Evolutionary conservation across 345 rosid genomes (phyloP), one percentile per base, ranked within the genome.

Genomic region (Erysimum cheiranthoides): DNA sequence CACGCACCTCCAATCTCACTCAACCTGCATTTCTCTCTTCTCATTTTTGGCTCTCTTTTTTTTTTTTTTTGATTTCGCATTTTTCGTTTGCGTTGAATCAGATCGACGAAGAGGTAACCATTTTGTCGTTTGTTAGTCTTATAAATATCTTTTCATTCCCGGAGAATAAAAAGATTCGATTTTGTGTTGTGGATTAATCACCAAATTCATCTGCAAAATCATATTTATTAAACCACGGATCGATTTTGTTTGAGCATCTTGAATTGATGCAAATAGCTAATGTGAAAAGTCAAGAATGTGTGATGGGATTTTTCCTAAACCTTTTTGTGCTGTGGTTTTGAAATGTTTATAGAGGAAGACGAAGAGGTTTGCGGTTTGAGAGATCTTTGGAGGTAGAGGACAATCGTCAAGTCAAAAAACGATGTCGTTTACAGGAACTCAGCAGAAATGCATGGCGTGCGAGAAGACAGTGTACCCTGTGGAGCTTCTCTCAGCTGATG

Each of bases 401-500:
- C 2, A 31, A 75, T 47, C 16, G 59, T 66, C 60, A 57, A 49
- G 54, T 5, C 7, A 0, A 0, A 21, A 25, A 72, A 77, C 84
- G 52, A 95, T 95, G 98, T 89, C 99, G 74, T 96, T 96, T 78
- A 84, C 81, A 9, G 99, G 99, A 61, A 96, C 99, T 50, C 97
- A 88, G 74, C 88, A 91, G 85, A 96, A 93, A 83, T 96, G 99
- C 86, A 91, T 85, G 85, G 93, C 91, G 31, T 96, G 99, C 49
- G 96, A 86, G 77, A 96, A 91, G 92, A 96, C 99, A 8, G 99
- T 96, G 61, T 96, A 96, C 72, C 94, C 97, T 1, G 87, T 96
- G 70, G 99, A 96, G 70, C 92, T 89, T 71, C 78, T 93, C 38
- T 90, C 98, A 10, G 97, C 97, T 0, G 99, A 96, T 78, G 99